These are phyloP conservation scores for Colletotrichum cereale DNA, from an alignment of 2,329 filamentous ascomycete species.

Conservation along the genomic window DNA sequence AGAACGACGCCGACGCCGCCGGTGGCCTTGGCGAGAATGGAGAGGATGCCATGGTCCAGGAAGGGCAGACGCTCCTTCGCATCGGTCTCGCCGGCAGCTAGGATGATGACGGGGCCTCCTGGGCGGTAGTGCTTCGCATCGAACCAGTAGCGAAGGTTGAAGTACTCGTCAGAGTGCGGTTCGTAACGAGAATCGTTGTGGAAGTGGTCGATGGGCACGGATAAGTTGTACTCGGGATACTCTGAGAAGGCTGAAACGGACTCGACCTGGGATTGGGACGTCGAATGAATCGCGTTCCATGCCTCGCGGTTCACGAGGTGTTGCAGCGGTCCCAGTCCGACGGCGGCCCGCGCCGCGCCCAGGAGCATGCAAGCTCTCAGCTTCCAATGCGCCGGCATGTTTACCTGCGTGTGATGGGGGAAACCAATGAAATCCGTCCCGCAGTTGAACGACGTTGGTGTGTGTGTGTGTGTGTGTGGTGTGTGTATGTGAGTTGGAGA, in stretches of 20 bases:
- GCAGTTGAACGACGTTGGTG: conserved; percentile 14
- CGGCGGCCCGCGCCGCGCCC: conserved; percentile 23
- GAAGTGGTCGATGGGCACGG: conserved; percentile 81
- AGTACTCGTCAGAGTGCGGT: conserved; percentile 78
- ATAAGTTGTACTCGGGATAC: conserved; percentile 57
- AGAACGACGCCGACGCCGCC: conserved; percentile 83
- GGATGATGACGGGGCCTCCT: conserved; percentile 85
- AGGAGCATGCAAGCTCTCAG: conserved; percentile 28
- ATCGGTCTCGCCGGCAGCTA: conserved; percentile 78
- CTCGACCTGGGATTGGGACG: not conserved
- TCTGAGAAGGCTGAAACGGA: conserved; percentile 10
- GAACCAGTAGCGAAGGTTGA: conserved; percentile 85
- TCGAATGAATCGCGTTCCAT: conserved; percentile 30
- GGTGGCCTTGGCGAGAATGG: conserved; percentile 77
- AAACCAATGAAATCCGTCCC: conserved; percentile 26
- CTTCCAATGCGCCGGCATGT: conserved; percentile 28
- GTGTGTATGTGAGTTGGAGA: not conserved
- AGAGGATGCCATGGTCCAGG: conserved; percentile 82
- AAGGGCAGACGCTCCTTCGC: conserved; percentile 74
- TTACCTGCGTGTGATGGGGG: conserved; percentile 16
- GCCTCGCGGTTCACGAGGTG: conserved; percentile 17
- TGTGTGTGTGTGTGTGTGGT: not conserved
- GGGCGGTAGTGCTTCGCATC: conserved; percentile 80
- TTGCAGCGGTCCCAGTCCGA: conserved; percentile 21
- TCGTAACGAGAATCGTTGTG: conserved; percentile 83